Evolutionary conservation across 2,329 filamentous ascomycete genomes (phyloP), one percentile per base, ranked within the genome.

Genomic region (Aspergillus sclerotialis): DNA sequence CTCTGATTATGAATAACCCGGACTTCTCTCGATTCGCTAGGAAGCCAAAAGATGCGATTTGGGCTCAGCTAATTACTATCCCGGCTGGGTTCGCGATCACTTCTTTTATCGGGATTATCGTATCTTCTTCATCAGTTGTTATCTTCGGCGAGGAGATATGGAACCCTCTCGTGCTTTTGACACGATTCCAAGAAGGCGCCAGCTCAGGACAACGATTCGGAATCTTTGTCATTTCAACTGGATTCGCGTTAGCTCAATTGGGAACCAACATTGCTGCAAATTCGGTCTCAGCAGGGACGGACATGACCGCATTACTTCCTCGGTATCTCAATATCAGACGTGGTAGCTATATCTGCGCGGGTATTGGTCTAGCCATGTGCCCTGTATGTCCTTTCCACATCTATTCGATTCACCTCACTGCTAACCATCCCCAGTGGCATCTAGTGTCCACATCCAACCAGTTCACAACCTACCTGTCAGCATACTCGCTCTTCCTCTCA

Each of bases 271-370:
- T 23, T 10, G 19, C 19, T 6, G 19, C 19, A 6, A 23, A 23
- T 10, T 23, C 19, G 19, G 81, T 92, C 40, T 88, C 84, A 1
- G 85, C 84, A 5, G 84, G 84, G 12, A 89, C 84, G 0, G 85
- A 92, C 46, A 73, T 93, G 74, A 85, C 84, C 7, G 19, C 19
- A 10, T 10, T 23, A 10, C 10, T 23, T 10, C 19, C 19, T 6
- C 19, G 19, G 7, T 23, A 23, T 23, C 6, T 78, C 40, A 76
- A 78, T 43, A 75, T 80, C 46, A 60, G 61, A 5, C 69, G 76
- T 12, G 75, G 75, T 5, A 72, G 71, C 37, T 54, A 78, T 19
- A 58, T 78, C 28, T 70, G 72, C 5, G 72, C 73, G 2, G 32
- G 78, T 3, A 53, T 77, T 0, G 72, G 70, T 14, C 80, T 76